Conservation (phyloP, 352 stramenopile species). For the Pythium diclinum region DNA sequence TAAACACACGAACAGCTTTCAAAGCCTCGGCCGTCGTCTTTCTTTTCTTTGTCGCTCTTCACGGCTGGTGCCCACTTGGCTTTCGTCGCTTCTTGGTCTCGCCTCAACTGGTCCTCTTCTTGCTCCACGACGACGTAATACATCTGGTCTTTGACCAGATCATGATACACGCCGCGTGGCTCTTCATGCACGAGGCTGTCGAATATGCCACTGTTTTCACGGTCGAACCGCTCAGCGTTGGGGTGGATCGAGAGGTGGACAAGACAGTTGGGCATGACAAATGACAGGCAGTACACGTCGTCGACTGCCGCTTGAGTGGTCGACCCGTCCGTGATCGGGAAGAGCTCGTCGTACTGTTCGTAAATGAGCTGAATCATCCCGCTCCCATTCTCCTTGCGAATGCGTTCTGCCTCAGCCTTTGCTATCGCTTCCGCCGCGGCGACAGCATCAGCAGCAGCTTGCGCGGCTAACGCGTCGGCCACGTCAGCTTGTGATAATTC, state of each 20-base stretch:
- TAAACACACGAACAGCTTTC: conserved; percentile 89
- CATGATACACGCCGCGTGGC: conserved; percentile 63
- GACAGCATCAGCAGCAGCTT: background rate
- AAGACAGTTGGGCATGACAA: conserved; percentile 86
- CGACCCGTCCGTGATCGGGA: conserved; percentile 69
- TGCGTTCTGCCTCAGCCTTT: conserved; percentile 28
- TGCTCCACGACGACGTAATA: conserved; percentile 88
- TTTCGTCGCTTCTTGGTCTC: conserved; percentile 62
- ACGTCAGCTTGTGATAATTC: background rate
- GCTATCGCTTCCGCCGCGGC: conserved; percentile 1
- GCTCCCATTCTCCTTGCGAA: conserved; percentile 48
- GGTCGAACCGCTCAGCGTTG: conserved; percentile 48
- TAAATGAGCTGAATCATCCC: conserved; percentile 81
- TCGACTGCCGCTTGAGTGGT: conserved; percentile 76
- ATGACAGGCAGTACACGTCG: conserved; percentile 85
- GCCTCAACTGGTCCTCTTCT: conserved; percentile 61
- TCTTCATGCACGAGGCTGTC: conserved; percentile 68
- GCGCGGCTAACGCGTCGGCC: conserved; percentile 12
- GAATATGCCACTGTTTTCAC: conserved; percentile 45
- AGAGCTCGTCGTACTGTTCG: conserved; percentile 86
- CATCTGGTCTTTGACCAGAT: conserved; percentile 54
- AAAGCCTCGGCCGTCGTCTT: conserved; percentile 64
- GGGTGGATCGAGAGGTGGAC: conserved; percentile 63
- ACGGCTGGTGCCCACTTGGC: conserved; percentile 42
- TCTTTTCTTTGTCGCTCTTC: conserved; percentile 36